phyloP scores from a whole-genome alignment of 768 basidiomycete species.

The Saitozyma podzolica region DNA sequence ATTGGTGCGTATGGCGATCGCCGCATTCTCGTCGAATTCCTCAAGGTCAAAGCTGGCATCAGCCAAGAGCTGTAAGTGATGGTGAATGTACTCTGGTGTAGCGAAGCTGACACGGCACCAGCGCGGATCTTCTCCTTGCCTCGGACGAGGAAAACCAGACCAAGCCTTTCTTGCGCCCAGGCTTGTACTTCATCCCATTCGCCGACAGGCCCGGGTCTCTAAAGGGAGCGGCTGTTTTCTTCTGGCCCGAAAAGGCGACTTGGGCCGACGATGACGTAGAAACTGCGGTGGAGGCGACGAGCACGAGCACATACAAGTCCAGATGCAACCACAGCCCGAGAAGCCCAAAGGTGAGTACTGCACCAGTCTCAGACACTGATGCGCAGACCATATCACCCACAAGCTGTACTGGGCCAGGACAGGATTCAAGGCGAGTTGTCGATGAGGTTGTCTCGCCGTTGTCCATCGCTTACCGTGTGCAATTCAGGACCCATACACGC shows the following conservation, averaged over 20 bases:
- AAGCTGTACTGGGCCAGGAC: constrained; percentile 1
- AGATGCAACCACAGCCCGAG: background rate
- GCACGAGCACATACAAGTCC: constrained; percentile 1
- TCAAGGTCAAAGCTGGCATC: background rate
- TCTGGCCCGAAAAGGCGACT: constrained; percentile 3
- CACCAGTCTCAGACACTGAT: constrained; percentile 1
- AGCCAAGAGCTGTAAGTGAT: background rate
- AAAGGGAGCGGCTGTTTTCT: background rate
- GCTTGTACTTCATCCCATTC: background rate
- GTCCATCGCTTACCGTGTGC: background rate
- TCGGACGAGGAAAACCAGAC: constrained; percentile 1
- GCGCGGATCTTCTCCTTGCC: background rate
- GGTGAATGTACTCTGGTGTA: too few relatives aligned
- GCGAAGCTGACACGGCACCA: too few relatives aligned
- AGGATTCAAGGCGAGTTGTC: background rate
- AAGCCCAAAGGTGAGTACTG: background rate
- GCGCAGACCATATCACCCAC: constrained; percentile 1
- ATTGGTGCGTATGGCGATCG: constrained; percentile 5
- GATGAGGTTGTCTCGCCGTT: background rate
- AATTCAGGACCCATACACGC: constrained; percentile 1
- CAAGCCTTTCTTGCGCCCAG: background rate
- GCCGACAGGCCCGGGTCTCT: too few relatives aligned
- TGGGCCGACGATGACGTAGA: background rate
- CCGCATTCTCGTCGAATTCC: background rate
- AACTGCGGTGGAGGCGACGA: background rate